Conservation (phyloP, 768 basidiomycete genomes). For the Leucocoprinus sp. region DNA sequence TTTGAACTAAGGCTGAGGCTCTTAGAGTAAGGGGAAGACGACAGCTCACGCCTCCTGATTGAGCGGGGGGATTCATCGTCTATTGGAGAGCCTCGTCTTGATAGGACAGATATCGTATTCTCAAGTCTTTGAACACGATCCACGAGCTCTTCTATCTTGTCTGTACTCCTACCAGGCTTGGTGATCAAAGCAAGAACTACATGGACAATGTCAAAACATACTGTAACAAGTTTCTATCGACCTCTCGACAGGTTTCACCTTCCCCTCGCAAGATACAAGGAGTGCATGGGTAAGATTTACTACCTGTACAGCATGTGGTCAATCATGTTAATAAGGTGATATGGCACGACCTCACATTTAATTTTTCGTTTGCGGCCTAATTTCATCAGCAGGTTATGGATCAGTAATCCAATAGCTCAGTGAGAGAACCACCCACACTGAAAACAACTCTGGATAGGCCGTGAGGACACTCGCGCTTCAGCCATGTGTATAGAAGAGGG, state of each 20-base stretch:
- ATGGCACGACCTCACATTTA: constrained; percentile 15
- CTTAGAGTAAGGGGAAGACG: constrained; percentile 7
- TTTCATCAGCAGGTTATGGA: not conserved
- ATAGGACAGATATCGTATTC: constrained; percentile 16
- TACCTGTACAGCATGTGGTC: constrained; percentile 13
- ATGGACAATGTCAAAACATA: constrained; percentile 5
- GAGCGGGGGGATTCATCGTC: constrained; percentile 7
- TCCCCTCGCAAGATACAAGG: constrained; percentile 21
- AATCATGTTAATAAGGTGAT: not conserved
- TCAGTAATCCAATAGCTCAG: not conserved
- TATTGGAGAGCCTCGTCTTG: constrained; percentile 9
- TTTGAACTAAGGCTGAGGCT: constrained; percentile 3
- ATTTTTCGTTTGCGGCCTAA: constrained; percentile 23
- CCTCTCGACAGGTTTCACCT: constrained; percentile 19
- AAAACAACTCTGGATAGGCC: constrained; percentile 23
- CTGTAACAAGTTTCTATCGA: constrained; percentile 16
- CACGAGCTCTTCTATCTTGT: constrained; percentile 19
- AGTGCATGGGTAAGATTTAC: constrained; percentile 20
- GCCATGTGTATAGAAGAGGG: constrained; percentile 3
- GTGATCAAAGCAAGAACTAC: not conserved
- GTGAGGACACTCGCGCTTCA: constrained; percentile 13
- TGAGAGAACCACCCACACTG: constrained; percentile 16
- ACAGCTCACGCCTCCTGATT: constrained; percentile 6
- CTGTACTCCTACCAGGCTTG: constrained; percentile 10
- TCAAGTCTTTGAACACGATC: constrained; percentile 20